Base-by-base conservation (phyloP, 2,329 filamentous ascomycete genomes). In the Polychaeton citri region DNA sequence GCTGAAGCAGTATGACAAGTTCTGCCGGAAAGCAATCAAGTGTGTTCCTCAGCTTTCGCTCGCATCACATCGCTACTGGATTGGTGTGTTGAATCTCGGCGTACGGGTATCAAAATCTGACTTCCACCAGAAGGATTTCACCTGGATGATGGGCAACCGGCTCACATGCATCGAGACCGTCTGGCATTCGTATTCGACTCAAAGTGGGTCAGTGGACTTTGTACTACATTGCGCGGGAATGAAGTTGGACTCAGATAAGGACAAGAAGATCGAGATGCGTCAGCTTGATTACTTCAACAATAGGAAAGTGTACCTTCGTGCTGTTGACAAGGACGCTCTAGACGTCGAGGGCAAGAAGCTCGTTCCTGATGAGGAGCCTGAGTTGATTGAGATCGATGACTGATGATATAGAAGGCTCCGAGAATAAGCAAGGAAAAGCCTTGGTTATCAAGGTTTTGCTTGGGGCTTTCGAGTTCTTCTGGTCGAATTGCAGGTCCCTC, bases 141-240 rank as follows among this genome's bases (percentile, higher is more conserved):
- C 52, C 5, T 56, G 53, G 55, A 49, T 59, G 43, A 52, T 53
- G 19, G 55, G 51, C 1, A 50, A 53, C 34, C 38, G 43, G 7
- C 40, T 42, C 24, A 53, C 45, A n/a, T 57, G 53, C 2, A 45
- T 57, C 3, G 40, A 43, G 26, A 59, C 55, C 2, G 45, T 59
- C 34, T 50, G 44, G 47, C 43, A 53, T 21, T 36, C 37, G 7
- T 53, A 48, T 36, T 36, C 40, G 3, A 33, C 31, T 10, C 43
- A 44, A 4, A 43, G 41, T 3, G 35, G 43, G 30, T 30, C 34
- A 9, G 40, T 38, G 4, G 42, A 47, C 9, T 47, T 49, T 20
- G 45, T 49, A 12, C 35, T 57, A 17, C 30, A 51, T 17, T 36
- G 46, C 17, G 43, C 46, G 10, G 32, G 40, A 3, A 45, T 52